A percentile compares a stretch with the other conserved stretches of the same genome.
Evolutionary conservation across 2,329 filamentous ascomycete genomes (phyloP).

Genomic region (Sporothrix sp.): DNA sequence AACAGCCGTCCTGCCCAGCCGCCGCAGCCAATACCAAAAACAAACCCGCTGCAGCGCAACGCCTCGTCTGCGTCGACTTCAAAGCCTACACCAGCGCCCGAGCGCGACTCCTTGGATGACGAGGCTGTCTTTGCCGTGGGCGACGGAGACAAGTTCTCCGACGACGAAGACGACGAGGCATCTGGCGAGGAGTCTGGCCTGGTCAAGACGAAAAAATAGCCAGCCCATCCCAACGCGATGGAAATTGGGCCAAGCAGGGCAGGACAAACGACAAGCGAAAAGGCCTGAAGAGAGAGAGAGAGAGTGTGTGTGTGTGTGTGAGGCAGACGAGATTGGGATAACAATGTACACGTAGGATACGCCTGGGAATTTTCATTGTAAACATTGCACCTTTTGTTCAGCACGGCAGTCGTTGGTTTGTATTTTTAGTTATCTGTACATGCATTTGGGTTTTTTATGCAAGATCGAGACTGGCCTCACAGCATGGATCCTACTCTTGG

Average conservation of each 20-base stretch:
- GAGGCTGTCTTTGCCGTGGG: slow-evolving; percentile 96
- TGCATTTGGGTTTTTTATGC: background rate
- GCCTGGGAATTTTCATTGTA: background rate
- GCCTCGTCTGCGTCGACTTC: slow-evolving; percentile 6
- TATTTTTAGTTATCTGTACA: background rate
- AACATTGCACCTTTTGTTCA: background rate
- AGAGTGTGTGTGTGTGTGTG: too few relatives aligned
- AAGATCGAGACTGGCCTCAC: too few relatives aligned
- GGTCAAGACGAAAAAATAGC: slow-evolving; percentile 37
- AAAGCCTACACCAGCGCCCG: slow-evolving; percentile 26
- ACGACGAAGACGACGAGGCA: slow-evolving; percentile 64
- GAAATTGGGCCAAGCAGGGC: background rate
- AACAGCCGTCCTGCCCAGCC: slow-evolving; percentile 17
- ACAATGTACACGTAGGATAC: too few relatives aligned
- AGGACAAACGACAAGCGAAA: background rate
- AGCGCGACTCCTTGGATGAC: slow-evolving; percentile 49
- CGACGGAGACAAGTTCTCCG: slow-evolving; percentile 71
- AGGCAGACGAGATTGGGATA: too few relatives aligned
- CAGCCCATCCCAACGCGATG: too few relatives aligned
- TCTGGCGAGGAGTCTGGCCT: slow-evolving; percentile 49
- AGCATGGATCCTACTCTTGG: too few relatives aligned
- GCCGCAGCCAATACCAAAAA: slow-evolving; percentile 16
- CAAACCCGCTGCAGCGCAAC: slow-evolving; percentile 9
- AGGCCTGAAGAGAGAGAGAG: too few relatives aligned
- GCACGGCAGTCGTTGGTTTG: background rate